Base-by-base conservation (phyloP, 2,329 filamentous ascomycete genomes). In the Thelonectria discophora region DNA sequence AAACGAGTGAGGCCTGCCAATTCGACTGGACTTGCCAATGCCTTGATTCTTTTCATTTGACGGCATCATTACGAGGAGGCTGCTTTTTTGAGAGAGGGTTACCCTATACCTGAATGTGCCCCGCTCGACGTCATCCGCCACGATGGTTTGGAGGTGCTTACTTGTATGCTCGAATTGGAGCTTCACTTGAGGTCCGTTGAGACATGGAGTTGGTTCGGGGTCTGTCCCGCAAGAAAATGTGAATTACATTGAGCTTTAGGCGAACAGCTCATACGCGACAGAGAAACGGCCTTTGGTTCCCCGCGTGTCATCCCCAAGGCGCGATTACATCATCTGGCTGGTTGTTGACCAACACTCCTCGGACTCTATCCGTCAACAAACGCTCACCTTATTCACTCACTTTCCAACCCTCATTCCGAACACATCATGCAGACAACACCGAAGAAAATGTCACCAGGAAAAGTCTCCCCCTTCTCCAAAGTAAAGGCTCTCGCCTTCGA, bases 401-500 rank as follows among this genome's bases (percentile, higher is more conserved):
- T 10, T 8, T 30, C 27, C 27, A 30, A 30, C 5, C n/a, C 6
- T 24, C 24, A 12, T 9, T 8, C 27, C 4, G 27, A 37, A 46
- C 10, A 27, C 42, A n/a, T 15, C 32, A n/a, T 40, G n/a, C 43
- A 39, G 20, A 8, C n/a, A 39, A 9, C 21, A 12, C 24, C 43
- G 6, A 2, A n/a, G 52, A 11, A 5, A 34, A 68, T 71, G 76
- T 73, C 73, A 2, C 71, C 74, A 9, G 63, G 63, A 40, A 54
- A 62, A 21, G 20, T 66, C 1, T 69, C 72, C 0, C 72, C 74
- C 2, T 68, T 78, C 13, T 49, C 66, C 21, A 63, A 71, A 27
- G 69, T 86, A 65, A 86, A 87, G 66, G 90, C 85, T 8, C 79
- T 93, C 34, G 82, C 88, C 55, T 93, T 92, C 72, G 90, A 93